phyloP scores from a whole-genome alignment of 192 early-diverging fungal genomes.

The Coemansia erecta region DNA sequence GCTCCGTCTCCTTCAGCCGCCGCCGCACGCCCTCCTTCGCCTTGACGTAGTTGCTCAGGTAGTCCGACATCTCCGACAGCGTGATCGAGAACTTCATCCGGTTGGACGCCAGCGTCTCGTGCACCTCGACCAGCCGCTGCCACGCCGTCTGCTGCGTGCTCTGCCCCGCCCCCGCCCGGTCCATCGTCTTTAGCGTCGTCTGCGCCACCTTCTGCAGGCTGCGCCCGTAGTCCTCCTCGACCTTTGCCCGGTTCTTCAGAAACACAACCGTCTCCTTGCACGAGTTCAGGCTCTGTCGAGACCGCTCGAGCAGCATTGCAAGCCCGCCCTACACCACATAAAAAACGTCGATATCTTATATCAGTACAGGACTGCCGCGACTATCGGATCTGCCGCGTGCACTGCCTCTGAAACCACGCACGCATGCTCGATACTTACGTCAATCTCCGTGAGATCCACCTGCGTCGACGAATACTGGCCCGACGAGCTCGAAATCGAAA shows the following conservation, averaged over 20 bases:
- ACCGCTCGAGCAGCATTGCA: slow-evolving; percentile 44
- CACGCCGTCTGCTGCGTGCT: slow-evolving; percentile 78
- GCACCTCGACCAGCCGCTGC: slow-evolving; percentile 72
- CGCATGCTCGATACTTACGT: slow-evolving; percentile 17
- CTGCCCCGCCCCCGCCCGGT: slow-evolving; percentile 41
- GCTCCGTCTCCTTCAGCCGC: slow-evolving; percentile 79
- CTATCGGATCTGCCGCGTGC: not conserved
- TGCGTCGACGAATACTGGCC: slow-evolving; percentile 16
- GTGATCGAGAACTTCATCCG: slow-evolving; percentile 71
- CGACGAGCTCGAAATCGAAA: slow-evolving; percentile 1
- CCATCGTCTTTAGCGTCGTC: slow-evolving; percentile 57
- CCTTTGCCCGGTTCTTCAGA: slow-evolving; percentile 80
- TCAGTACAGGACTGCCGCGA: not conserved
- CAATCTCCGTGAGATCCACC: slow-evolving; percentile 53
- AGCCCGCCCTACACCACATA: slow-evolving; percentile 33
- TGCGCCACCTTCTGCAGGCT: slow-evolving; percentile 76
- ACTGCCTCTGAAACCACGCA: too few species aligned
- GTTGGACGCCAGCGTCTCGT: slow-evolving; percentile 80
- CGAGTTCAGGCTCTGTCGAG: slow-evolving; percentile 43
- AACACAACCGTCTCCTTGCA: slow-evolving; percentile 68
- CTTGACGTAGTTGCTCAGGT: slow-evolving; percentile 59
- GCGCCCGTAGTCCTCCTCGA: slow-evolving; percentile 90
- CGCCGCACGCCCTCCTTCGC: slow-evolving; percentile 42
- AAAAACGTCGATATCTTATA: not conserved
- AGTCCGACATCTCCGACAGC: slow-evolving; percentile 77